Percentiles rank a stretch among this genome's conserved stretches.
phyloP scores from a whole-genome alignment of 176 grass and related monocot genomes.

The Areca catechu region DNA sequence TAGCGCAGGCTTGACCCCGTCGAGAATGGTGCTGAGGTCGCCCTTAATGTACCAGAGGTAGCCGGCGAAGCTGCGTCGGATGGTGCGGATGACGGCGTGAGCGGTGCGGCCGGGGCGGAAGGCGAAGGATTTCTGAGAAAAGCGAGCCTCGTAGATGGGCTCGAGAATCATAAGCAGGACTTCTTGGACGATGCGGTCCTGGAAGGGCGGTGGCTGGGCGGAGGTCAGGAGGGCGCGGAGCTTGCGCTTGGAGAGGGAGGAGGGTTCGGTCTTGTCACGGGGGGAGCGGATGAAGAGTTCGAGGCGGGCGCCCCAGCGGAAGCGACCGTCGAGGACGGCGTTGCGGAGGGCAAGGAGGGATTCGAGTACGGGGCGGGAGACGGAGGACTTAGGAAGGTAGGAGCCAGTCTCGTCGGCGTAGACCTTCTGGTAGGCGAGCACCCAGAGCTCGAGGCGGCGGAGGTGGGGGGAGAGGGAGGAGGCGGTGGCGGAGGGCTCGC shows the following conservation, averaged over 20 bases:
- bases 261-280: constrained; percentile 44
- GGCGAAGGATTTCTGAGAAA: constrained; percentile 75
- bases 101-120: constrained; percentile 78
- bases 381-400: constrained; percentile 75
- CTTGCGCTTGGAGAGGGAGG: constrained; percentile 90
- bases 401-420: constrained; percentile 89
- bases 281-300: constrained; percentile 61
- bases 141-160: constrained; percentile 68
- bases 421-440: constrained; percentile 92
- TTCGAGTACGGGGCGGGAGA: constrained; percentile 41
- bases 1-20: constrained; percentile 50
- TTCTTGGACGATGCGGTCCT: constrained; percentile 88
- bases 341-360: constrained; percentile 79
- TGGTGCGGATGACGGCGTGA: constrained; percentile 65
- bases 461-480: constrained; percentile 46
- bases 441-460: constrained; percentile 83
- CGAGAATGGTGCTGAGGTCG: constrained; percentile 70
- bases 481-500: constrained; percentile 27
- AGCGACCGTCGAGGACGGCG: constrained; percentile 69
- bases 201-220: constrained; percentile 58
- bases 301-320: constrained; percentile 82
- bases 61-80: constrained; percentile 67
- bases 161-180: constrained; percentile 85
- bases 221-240: constrained; percentile 69
- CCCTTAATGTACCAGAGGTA: constrained; percentile 97